Evolutionary conservation across 2,329 filamentous ascomycete species (phyloP), one percentile per base, ranked within the genome.

Genomic region (Leptodontidium sp.): DNA sequence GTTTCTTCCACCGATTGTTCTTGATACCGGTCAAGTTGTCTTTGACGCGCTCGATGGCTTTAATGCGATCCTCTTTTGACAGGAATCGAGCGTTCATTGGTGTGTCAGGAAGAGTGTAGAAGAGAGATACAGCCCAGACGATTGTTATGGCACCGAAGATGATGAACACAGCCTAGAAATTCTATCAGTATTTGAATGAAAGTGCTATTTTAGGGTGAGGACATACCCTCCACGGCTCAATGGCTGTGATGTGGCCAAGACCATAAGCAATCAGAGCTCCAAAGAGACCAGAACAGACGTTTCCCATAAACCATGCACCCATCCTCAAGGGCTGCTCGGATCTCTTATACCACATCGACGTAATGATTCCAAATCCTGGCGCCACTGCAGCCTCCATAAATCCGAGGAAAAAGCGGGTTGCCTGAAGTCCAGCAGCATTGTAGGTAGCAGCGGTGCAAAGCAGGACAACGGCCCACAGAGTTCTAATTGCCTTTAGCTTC

Each of bases 51-150:
- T 77, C 73, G 14, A 77, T 64, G 0, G 76, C 64, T 4, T 78
- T 63, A 7, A 61, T 66, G 14, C 75, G 71, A 64, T 78, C 77
- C 1, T 85, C 0, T 84, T 87, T 58, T 85, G 75, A 5, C 84
- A 86, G 0, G 83, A 82, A 69, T 87, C 87, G 0, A 83, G 85
- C 5, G 86, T 79, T 72, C 86, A 84, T 0, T 1, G 79, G 79
- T 4, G 73, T 71, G n/a, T 79, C 78, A 4, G 67, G 69, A 2
- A 69, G 64, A 0, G 62, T 45, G 5, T 65, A 70, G 0, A 73
- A 72, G 12, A 79, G 70, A 5, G 73, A 29, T 1, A 75, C 50
- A 2, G 69, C 73, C 72, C 71, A 76, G 1, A 71, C 7, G n/a
- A 74, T 58, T 0, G 79, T 80, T 6, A 78, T 70, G 15, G 72